Base-by-base conservation (phyloP, 2,329 filamentous ascomycete species). In the Raffaelea deltoideospora region DNA sequence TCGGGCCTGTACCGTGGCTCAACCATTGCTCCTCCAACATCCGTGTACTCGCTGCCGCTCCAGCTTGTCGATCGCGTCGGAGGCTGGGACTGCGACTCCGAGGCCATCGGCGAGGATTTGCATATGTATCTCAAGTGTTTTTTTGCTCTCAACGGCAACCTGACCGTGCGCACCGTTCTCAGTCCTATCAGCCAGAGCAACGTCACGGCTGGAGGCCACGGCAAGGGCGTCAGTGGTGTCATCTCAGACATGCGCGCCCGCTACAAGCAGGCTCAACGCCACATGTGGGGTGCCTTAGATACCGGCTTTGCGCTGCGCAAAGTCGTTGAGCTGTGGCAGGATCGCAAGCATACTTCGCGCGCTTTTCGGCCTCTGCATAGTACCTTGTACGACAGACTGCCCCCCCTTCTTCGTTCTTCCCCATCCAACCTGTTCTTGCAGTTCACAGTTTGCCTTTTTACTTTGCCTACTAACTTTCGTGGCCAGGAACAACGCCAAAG, bases 71-170 rank as follows among this genome's bases (percentile, higher is more conserved):
- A 81, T 47, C 65, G 70, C 21, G 78, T 81, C 22, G 75, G 76
- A 10, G 79, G 79, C 20, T 84, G 78, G 79, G 79, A 83, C 50
- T 70, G 71, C 37, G 76, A 72, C 35, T 65, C 71, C 2, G 77
- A 80, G 42, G 77, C 79, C 17, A 83, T 84, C 45, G 79, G 79
- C 31, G 79, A 84, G 54, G 79, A 83, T 49, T 56, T 83, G 49
- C 79, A 84, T 58, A 83, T 83, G 79, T 79, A 79, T 50, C 64
- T 83, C 43, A 83, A 83, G 61, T 82, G 76, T 53, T 83, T 83
- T 59, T 83, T 83, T 45, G 74, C 76, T 1, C 65, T 81, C 15
- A 79, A 78, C 42, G 79, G 79, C 3, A 74, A 81, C 50, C 51
- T 83, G 37, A 74, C 73, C 11, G 69, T 69, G 33, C 65, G 69